Evolutionary conservation across 2,329 filamentous ascomycete genomes (phyloP).

Genomic region (Sporothrix inflata): DNA sequence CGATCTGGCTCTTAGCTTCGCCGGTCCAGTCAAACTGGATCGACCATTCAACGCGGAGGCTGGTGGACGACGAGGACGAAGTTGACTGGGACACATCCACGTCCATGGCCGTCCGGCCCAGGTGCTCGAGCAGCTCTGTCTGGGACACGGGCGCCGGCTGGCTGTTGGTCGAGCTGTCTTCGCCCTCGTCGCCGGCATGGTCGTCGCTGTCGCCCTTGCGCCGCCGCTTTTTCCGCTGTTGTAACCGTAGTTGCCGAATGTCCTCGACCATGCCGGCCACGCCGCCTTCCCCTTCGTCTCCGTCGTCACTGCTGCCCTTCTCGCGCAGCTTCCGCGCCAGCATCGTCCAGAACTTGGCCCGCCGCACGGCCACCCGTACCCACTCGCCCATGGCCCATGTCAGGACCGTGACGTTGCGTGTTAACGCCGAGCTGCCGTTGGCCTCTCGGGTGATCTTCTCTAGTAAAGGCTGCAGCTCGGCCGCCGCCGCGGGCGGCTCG

Average conservation of each 20-base stretch:
- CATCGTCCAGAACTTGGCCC: slow-evolving; percentile 65
- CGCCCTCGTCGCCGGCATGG: slow-evolving; percentile 32
- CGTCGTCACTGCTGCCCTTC: slow-evolving; percentile 35
- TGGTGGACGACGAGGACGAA: slow-evolving; percentile 38
- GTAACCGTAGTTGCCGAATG: slow-evolving; percentile 40
- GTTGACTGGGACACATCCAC: slow-evolving; percentile 40
- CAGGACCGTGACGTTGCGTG: slow-evolving; percentile 61
- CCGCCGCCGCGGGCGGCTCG: slow-evolving; percentile 57
- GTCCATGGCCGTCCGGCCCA: slow-evolving; percentile 58
- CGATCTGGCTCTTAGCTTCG: slow-evolving; percentile 64
- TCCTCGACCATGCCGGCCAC: slow-evolving; percentile 36
- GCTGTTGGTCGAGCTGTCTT: slow-evolving; percentile 33
- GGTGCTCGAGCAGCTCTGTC: slow-evolving; percentile 55
- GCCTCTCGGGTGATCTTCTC: slow-evolving; percentile 43
- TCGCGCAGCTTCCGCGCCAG: slow-evolving; percentile 54
- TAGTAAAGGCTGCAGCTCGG: slow-evolving; percentile 61
- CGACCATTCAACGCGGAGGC: slow-evolving; percentile 62
- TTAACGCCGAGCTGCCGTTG: slow-evolving; percentile 44
- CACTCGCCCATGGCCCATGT: slow-evolving; percentile 72
- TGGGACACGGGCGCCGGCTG: slow-evolving; percentile 36
- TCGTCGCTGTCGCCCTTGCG: slow-evolving; percentile 28
- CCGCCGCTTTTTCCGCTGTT: slow-evolving; percentile 31
- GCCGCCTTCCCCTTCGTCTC: neutral
- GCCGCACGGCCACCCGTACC: slow-evolving; percentile 61
- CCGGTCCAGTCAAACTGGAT: slow-evolving; percentile 74